Conservation (phyloP, 2,329 filamentous ascomycete genomes). For the Trichophyton schoenleinii region DNA sequence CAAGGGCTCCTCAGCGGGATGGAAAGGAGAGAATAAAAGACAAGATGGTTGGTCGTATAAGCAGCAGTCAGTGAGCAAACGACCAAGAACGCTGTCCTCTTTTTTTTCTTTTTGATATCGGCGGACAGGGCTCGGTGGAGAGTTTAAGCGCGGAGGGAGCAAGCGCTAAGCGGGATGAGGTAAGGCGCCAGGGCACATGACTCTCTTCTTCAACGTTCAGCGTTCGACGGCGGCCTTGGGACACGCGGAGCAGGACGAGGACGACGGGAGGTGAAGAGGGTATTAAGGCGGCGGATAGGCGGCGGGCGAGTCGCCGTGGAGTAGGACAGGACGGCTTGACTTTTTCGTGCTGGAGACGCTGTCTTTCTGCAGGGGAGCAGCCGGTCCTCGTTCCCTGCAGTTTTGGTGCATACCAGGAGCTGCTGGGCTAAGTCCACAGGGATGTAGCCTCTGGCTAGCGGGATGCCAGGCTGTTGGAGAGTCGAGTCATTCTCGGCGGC, state of each 20-base stretch:
- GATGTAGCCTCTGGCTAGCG: not conserved
- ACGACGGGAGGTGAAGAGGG: not conserved
- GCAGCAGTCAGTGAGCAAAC: not conserved
- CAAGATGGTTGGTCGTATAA: not conserved
- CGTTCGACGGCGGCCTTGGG: not conserved
- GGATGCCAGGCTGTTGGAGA: not conserved
- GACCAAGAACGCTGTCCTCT: not conserved
- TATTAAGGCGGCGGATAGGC: no score
- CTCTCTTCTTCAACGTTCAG: not conserved
- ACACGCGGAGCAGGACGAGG: no score
- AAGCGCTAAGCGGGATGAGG: constrained; percentile 7
- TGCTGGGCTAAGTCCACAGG: not conserved
- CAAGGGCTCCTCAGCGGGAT: not conserved
- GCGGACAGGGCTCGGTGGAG: not conserved
- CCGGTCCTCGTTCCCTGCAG: not conserved
- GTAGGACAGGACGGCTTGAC: not conserved
- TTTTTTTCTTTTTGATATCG: constrained; percentile 1
- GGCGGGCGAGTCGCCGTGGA: not conserved
- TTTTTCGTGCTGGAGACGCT: not conserved
- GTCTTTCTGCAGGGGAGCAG: not conserved
- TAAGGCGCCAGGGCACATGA: constrained; percentile 4
- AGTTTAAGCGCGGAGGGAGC: constrained; percentile 2
- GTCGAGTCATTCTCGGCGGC: not conserved
- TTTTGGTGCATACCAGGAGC: not conserved
- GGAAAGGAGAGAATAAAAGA: not conserved